Evolutionary conservation across 352 stramenopile genomes (phyloP).

Genomic region (Pythium rishiriense): DNA sequence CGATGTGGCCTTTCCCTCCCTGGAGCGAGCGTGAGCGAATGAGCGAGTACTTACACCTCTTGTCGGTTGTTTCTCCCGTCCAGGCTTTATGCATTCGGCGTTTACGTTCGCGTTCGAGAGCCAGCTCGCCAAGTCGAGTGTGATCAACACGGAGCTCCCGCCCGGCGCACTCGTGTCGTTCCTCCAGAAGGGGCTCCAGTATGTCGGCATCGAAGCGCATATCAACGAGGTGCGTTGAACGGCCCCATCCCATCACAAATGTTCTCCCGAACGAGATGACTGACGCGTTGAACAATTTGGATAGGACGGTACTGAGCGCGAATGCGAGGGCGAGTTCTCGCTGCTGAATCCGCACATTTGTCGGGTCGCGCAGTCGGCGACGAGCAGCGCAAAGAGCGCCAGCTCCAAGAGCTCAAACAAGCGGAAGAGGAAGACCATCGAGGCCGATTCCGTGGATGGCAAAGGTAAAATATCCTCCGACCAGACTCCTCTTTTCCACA

Average conservation of each 20-base stretch:
- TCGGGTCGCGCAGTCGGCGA: constrained; percentile 76
- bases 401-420: constrained; percentile 69
- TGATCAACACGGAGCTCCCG: constrained; percentile 93
- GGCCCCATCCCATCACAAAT: not conserved
- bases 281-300: not conserved
- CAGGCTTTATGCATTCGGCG: constrained; percentile 96
- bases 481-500: not conserved
- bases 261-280: not conserved
- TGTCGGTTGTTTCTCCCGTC: not conserved
- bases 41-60: not conserved
- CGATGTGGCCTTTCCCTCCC: no score
- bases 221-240: constrained; percentile 72
- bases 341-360: constrained; percentile 93
- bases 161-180: constrained; percentile 97
- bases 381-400: constrained; percentile 56
- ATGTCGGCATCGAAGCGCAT: constrained; percentile 90
- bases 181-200: constrained; percentile 98
- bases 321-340: constrained; percentile 90
- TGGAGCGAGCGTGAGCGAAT: not conserved
- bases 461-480: constrained; percentile 38
- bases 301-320: constrained; percentile 82
- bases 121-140: constrained; percentile 92
- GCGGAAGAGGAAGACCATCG: constrained; percentile 72
- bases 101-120: constrained; percentile 99
- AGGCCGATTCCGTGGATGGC: constrained; percentile 49